Base-by-base conservation (phyloP, 441 rosid genomes). In the Pelargonium australe region DNA sequence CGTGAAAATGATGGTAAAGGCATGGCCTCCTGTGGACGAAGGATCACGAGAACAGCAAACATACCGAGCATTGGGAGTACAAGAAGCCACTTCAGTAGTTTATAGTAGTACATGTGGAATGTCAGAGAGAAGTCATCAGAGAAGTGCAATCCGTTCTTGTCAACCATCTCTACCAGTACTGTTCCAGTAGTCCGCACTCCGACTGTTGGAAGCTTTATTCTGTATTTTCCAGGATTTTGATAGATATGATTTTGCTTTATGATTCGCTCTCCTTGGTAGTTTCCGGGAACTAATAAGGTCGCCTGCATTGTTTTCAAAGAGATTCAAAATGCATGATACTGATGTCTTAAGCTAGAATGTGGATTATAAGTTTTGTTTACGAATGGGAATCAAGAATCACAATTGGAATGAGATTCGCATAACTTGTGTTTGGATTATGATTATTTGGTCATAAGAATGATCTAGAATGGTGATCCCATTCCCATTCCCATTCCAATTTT, bases 1-100 rank as follows among this genome's bases (percentile, higher is more conserved):
- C 99, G 85, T 7, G 97, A 89, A 79, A 92, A 95, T 0, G 98
- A 95, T 0, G 99, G 99, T 74, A 92, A 83, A n/a, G 99, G 99
- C 81, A 81, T 64, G 47, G 92, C 92, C 70, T 92, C 98, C 77
- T 89, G 98, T 0, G 99, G 98, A 34, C 92, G 87, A 69, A 95
- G 88, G 81, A 95, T 85, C 76, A 87, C 90, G 11, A 95, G 92
- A 58, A 95, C 82, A 63, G 83, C 87, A 51, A 95, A 89, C 99
- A 95, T 90, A 16, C 95, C 98, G 7, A 95, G 92, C 98, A 92
- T 95, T 16, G 99, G 99, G 64, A 92, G 88, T 68, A 92, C 94
- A 19, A 95, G 88, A 49, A 92, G 94, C 98, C 99, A 95, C 80
- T 95, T 95, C 43, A 92, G 92, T 65, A 95, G 87, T 82, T 86